Percentiles rank a stretch among this genome's conserved stretches.
Conservation (phyloP, 805 yeast genomes). For the Lachancea meyersii region DNA sequence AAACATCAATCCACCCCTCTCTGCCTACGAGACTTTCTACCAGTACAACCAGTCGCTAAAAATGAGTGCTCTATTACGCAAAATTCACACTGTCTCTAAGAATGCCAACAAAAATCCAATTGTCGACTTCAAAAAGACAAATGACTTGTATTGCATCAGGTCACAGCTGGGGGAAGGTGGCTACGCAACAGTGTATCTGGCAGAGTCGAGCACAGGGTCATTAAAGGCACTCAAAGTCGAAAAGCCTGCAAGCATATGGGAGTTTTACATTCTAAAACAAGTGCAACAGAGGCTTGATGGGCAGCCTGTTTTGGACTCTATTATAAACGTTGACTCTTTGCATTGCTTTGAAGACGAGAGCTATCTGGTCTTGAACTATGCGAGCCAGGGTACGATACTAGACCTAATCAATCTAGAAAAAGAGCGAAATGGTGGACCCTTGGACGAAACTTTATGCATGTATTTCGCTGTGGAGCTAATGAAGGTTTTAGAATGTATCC, state of each 20-base stretch:
- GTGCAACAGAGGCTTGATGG: conserved; percentile 40
- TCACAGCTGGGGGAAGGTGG: conserved; percentile 73
- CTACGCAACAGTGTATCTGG: conserved; percentile 66
- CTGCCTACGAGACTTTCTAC: conserved; percentile 29
- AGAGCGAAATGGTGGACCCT: conserved; percentile 22
- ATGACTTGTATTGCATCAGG: conserved; percentile 34
- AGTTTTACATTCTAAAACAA: conserved; percentile 62
- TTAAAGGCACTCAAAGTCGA: conserved; percentile 68
- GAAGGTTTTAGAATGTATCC: conserved; percentile 54
- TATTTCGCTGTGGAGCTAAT: conserved; percentile 62
- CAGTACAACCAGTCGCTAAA: conserved; percentile 30
- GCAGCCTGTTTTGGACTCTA: conserved; percentile 30
- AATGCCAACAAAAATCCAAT: conserved; percentile 33
- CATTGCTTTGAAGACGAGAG: conserved; percentile 62
- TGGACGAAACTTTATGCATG: conserved; percentile 59
- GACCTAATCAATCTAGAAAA: conserved; percentile 55
- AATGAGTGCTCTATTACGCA: conserved; percentile 33
- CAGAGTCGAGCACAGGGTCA: conserved; percentile 51
- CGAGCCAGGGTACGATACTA: conserved; percentile 64
- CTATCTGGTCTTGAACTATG: conserved; percentile 57
- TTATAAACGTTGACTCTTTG: conserved; percentile 47
- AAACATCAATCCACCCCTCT: conserved; percentile 35
- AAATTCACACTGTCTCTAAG: conserved; percentile 37
- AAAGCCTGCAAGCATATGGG: conserved; percentile 70
- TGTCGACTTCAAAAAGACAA: conserved; percentile 31